phyloP scores from a whole-genome alignment of 805 yeast genomes.

The Jamesozyma lodderae region DNA sequence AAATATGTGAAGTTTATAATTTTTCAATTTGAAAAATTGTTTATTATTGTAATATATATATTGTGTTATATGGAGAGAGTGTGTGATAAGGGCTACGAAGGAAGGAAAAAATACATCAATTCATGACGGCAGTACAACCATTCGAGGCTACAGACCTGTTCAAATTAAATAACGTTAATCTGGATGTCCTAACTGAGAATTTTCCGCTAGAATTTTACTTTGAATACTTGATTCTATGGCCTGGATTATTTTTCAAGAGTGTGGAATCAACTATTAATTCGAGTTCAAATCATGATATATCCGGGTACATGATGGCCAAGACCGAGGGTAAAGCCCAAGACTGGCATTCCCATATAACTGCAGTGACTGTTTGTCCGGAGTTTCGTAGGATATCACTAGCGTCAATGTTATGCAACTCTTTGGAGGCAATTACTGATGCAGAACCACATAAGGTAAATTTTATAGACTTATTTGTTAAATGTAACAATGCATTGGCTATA shows the following conservation, averaged over 20 bases:
- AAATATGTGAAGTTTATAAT: too few species aligned
- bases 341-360: constrained; percentile 96
- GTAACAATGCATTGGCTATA: constrained; percentile 72
- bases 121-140: constrained; percentile 86
- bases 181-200: constrained; percentile 88
- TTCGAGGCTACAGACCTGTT: constrained; percentile 82
- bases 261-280: constrained; percentile 36
- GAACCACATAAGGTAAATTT: constrained; percentile 76
- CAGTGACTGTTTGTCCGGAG: constrained; percentile 79
- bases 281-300: constrained; percentile 14
- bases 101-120: too few species aligned
- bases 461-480: constrained; percentile 85
- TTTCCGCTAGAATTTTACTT: constrained; percentile 77
- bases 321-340: constrained; percentile 78
- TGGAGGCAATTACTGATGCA: constrained; percentile 67
- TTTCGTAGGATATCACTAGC: constrained; percentile 85
- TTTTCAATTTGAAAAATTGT: too few species aligned
- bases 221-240: constrained; percentile 80
- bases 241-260: constrained; percentile 77
- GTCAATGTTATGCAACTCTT: constrained; percentile 59
- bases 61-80: too few species aligned
- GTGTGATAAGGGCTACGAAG: too few species aligned
- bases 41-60: too few species aligned
- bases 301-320: constrained; percentile 92
- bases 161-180: constrained; percentile 60